A percentile compares a stretch with the other conserved stretches of the same genome.
Evolutionary conservation across 805 yeast genomes (phyloP).

Genomic region (Cyberlindnera maritima): DNA sequence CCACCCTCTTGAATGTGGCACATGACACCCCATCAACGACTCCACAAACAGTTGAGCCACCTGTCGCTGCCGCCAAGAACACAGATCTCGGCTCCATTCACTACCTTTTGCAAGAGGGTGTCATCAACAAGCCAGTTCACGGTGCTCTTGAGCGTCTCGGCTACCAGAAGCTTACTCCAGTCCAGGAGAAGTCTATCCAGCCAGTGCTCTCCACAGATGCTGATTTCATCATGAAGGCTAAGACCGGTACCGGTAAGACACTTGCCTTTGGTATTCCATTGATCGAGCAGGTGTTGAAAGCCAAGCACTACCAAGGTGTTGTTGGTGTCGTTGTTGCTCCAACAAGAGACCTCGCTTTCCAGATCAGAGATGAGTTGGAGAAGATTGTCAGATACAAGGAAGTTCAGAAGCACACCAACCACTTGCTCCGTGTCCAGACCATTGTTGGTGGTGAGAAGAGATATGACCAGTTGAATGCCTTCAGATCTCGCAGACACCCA

Average conservation of each 20-base stretch:
- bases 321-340: slow-evolving; percentile 77
- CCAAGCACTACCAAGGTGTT: slow-evolving; percentile 36
- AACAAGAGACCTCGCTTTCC: slow-evolving; percentile 87
- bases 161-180: slow-evolving; percentile 58
- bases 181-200: slow-evolving; percentile 60
- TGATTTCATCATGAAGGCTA: slow-evolving; percentile 83
- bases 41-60: not conserved
- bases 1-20: not conserved
- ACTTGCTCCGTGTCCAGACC: slow-evolving; percentile 41
- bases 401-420: slow-evolving; percentile 21
- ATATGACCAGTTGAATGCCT: slow-evolving; percentile 34
- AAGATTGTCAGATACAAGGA: slow-evolving; percentile 38
- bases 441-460: slow-evolving; percentile 68
- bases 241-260: slow-evolving; percentile 95
- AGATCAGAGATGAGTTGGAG: slow-evolving; percentile 64
- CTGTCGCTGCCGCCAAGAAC: slow-evolving; percentile 1
- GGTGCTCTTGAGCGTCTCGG: slow-evolving; percentile 41
- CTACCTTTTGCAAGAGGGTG: slow-evolving; percentile 28
- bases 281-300: slow-evolving; percentile 51
- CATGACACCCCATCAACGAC: not conserved
- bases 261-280: slow-evolving; percentile 84
- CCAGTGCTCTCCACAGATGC: slow-evolving; percentile 51
- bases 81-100: slow-evolving; percentile 17
- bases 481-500: slow-evolving; percentile 24
- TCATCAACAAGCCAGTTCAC: slow-evolving; percentile 29